A percentile compares a stretch with the other conserved stretches of the same genome.
These are phyloP conservation scores for Globisporangium radiosum DNA, from an alignment of 352 stramenopile species.

Conservation along the genomic window DNA sequence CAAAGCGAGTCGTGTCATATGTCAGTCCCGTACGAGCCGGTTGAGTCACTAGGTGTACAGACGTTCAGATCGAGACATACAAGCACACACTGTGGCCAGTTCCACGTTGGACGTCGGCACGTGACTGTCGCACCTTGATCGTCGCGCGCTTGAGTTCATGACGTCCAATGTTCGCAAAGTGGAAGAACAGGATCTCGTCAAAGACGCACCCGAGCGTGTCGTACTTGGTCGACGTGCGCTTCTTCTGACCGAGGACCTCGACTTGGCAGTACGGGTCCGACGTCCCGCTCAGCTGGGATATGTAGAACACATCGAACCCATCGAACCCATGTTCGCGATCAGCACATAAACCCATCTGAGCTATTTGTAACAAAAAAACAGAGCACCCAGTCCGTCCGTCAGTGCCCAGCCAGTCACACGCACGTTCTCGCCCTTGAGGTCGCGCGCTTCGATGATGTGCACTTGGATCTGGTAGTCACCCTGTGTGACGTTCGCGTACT, in stretches of 20 bases:
- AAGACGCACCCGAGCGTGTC: constrained; percentile 84
- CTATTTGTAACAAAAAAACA: too few relatives aligned
- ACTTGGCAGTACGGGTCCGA: constrained; percentile 87
- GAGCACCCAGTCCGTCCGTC: neutral
- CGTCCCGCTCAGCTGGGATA: constrained; percentile 66
- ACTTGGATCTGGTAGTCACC: constrained; percentile 83
- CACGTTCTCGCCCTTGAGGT: constrained; percentile 87
- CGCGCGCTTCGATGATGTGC: constrained; percentile 80
- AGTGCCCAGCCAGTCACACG: neutral
- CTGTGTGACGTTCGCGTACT: constrained; percentile 51
- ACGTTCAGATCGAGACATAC: neutral
- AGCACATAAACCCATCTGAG: too few relatives aligned
- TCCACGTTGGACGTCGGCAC: too few relatives aligned
- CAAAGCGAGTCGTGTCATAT: too few relatives aligned
- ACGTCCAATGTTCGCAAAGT: constrained; percentile 77
- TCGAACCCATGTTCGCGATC: too few relatives aligned
- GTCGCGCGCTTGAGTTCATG: constrained; percentile 59
- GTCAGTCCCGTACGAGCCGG: too few relatives aligned
- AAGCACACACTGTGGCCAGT: neutral
- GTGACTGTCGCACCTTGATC: constrained; percentile 39
- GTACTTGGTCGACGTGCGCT: constrained; percentile 78
- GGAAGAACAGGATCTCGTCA: constrained; percentile 89
- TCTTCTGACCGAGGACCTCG: constrained; percentile 56
- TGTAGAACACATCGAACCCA: neutral
- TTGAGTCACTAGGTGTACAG: too few relatives aligned